Conservation (phyloP, 495 filamentous ascomycete species). For the Aspergillus carlsbadensis region DNA sequence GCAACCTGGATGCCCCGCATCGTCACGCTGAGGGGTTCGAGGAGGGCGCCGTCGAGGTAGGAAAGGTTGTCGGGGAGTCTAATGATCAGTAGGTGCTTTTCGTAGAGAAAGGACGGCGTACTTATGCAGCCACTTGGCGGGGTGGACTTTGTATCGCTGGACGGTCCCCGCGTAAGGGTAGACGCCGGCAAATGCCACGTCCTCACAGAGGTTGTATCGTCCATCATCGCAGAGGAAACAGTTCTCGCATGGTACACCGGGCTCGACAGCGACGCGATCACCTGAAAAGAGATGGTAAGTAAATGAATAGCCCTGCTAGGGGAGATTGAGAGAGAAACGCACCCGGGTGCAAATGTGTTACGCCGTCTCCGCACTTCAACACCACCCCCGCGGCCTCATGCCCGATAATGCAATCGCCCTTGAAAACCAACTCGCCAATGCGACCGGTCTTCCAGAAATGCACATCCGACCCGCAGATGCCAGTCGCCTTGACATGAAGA, state of each 20-base stretch:
- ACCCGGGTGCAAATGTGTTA: conserved; percentile 35
- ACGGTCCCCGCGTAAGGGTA: conserved; percentile 58
- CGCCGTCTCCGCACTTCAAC: conserved; percentile 56
- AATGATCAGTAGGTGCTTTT: neutral
- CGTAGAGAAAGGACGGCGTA: neutral
- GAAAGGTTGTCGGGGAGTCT: conserved; percentile 58
- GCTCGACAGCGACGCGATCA: conserved; percentile 73
- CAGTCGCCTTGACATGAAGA: conserved; percentile 52
- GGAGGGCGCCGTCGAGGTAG: conserved; percentile 65
- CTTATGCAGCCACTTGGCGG: conserved; percentile 58
- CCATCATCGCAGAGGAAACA: conserved; percentile 65
- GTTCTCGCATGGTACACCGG: conserved; percentile 65
- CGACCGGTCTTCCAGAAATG: conserved; percentile 79
- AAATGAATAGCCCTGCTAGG: neutral
- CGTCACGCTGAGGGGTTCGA: conserved; percentile 75
- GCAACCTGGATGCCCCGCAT: conserved; percentile 66
- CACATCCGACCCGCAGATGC: conserved; percentile 62
- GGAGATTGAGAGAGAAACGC: conserved; percentile 1
- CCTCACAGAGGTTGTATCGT: conserved; percentile 76
- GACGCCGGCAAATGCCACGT: conserved; percentile 66
- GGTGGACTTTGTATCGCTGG: conserved; percentile 62
- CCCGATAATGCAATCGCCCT: conserved; percentile 69
- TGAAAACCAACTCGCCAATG: conserved; percentile 69
- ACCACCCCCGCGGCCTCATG: conserved; percentile 75
- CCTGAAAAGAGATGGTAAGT: conserved; percentile 39